These are phyloP conservation scores for Lentinula raphanica DNA, from an alignment of 768 basidiomycete species.

Conservation along the genomic window DNA sequence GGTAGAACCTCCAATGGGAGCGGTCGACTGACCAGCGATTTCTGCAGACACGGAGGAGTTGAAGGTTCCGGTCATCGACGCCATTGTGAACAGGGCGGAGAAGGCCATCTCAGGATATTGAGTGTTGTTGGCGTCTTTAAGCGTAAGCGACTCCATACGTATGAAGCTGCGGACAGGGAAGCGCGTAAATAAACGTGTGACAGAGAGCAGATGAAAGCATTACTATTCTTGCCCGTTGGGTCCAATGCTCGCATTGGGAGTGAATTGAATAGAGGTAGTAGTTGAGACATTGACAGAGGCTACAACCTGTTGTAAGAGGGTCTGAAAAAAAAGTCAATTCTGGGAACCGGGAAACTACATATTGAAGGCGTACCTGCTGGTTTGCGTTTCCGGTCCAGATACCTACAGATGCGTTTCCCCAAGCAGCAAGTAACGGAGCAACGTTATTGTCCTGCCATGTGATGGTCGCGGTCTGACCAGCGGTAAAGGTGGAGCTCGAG, in stretches of 20 bases:
- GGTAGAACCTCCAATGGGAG: conserved; percentile 43
- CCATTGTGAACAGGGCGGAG: conserved; percentile 67
- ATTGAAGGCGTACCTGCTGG: conserved; percentile 47
- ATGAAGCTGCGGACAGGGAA: conserved; percentile 53
- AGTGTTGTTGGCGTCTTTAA: conserved; percentile 48
- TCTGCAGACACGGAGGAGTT: conserved; percentile 46
- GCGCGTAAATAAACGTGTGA: not conserved
- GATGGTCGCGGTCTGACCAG: conserved; percentile 45
- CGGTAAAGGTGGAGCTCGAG: conserved; percentile 37
- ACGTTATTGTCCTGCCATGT: conserved; percentile 54
- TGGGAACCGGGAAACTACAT: not conserved
- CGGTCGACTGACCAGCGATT: conserved; percentile 57
- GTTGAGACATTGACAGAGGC: conserved; percentile 47
- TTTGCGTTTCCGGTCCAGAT: conserved; percentile 60
- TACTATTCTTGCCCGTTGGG: conserved; percentile 55
- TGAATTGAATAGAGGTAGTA: conserved; percentile 42
- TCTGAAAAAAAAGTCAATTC: conserved; percentile 33
- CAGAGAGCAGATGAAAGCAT: conserved; percentile 9
- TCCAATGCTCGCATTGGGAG: conserved; percentile 46
- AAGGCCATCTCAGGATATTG: conserved; percentile 64
- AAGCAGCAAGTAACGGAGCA: conserved; percentile 42
- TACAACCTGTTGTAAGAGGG: conserved; percentile 48
- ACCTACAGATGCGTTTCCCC: conserved; percentile 47
- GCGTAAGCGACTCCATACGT: conserved; percentile 56
- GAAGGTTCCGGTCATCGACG: conserved; percentile 71